Conservation (phyloP, 768 basidiomycete genomes). For the Xerocomellus intermedius region DNA sequence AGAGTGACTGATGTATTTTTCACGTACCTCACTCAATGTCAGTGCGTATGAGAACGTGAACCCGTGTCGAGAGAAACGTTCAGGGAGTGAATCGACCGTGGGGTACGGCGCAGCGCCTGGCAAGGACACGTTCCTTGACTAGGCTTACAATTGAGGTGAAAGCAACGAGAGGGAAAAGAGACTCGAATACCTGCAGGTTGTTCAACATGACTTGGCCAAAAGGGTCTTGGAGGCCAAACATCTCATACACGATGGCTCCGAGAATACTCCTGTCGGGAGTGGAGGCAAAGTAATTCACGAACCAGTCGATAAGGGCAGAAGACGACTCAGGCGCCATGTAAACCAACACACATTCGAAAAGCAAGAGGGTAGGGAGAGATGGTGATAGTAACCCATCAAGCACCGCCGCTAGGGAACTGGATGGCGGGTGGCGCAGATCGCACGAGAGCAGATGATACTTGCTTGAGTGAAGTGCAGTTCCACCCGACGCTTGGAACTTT, state of each 20-base stretch:
- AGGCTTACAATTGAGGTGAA: slow-evolving; percentile 1
- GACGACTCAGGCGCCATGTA: slow-evolving; percentile 72
- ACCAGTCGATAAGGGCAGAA: slow-evolving; percentile 67
- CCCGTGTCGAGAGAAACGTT: slow-evolving; percentile 55
- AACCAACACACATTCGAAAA: slow-evolving; percentile 92
- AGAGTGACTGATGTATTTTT: slow-evolving; percentile 20
- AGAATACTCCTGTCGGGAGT: slow-evolving; percentile 25
- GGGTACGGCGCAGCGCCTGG: slow-evolving; percentile 70
- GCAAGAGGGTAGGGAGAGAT: slow-evolving; percentile 68
- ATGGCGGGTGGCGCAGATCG: slow-evolving; percentile 68
- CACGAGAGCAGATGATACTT: slow-evolving; percentile 60
- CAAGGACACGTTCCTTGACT: slow-evolving; percentile 71
- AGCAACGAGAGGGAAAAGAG: not conserved
- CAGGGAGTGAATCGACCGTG: slow-evolving; percentile 48
- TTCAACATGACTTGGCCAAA: slow-evolving; percentile 93
- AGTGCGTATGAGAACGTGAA: slow-evolving; percentile 41
- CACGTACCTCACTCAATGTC: slow-evolving; percentile 43
- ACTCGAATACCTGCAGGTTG: slow-evolving; percentile 67
- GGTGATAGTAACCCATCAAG: slow-evolving; percentile 49
- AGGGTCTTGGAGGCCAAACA: slow-evolving; percentile 83
- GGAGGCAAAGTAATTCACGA: slow-evolving; percentile 51
- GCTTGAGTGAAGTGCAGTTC: slow-evolving; percentile 37
- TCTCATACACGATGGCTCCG: slow-evolving; percentile 76
- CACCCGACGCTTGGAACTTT: slow-evolving; percentile 14
- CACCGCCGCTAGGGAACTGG: slow-evolving; percentile 43